Evolutionary conservation across 768 basidiomycete species (phyloP).

Genomic region (Boletus pseudo-olivaceus): DNA sequence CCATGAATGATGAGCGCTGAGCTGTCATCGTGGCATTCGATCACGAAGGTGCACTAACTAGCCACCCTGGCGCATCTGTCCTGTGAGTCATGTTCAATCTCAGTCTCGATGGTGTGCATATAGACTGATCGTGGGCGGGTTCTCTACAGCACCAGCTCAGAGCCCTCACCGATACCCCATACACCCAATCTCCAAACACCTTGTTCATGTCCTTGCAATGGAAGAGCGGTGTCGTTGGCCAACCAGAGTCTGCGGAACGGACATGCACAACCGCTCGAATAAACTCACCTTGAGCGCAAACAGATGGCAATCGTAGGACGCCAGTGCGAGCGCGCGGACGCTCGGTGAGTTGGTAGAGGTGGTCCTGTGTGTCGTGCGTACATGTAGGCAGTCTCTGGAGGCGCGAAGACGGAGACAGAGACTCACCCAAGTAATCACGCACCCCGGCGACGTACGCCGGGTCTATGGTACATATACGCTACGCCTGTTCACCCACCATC

Average conservation of each 20-base stretch:
- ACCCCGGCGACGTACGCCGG: slow-evolving; percentile 71
- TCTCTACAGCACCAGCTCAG: too few relatives aligned
- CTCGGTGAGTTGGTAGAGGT: slow-evolving; percentile 77
- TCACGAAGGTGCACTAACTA: too few relatives aligned
- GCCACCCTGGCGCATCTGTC: too few relatives aligned
- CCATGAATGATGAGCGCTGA: too few relatives aligned
- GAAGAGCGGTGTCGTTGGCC: neutral
- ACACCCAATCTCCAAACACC: too few relatives aligned
- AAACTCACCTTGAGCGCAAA: slow-evolving; percentile 66
- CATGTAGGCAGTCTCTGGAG: neutral
- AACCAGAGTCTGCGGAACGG: neutral
- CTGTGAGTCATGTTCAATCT: too few relatives aligned
- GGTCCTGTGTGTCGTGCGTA: slow-evolving; percentile 53
- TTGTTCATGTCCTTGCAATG: too few relatives aligned
- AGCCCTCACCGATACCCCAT: too few relatives aligned
- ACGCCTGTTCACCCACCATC: too few relatives aligned
- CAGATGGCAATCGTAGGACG: slow-evolving; percentile 73
- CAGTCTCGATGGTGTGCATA: too few relatives aligned
- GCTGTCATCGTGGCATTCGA: too few relatives aligned
- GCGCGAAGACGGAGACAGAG: neutral
- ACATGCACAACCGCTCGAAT: neutral
- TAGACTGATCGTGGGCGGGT: too few relatives aligned
- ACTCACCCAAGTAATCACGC: slow-evolving; percentile 74
- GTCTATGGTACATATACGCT: slow-evolving; percentile 87
- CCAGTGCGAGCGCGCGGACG: slow-evolving; percentile 66